Base-by-base conservation (phyloP, 1,284 basidiomycete species). In the Ustilago bromivora region DNA sequence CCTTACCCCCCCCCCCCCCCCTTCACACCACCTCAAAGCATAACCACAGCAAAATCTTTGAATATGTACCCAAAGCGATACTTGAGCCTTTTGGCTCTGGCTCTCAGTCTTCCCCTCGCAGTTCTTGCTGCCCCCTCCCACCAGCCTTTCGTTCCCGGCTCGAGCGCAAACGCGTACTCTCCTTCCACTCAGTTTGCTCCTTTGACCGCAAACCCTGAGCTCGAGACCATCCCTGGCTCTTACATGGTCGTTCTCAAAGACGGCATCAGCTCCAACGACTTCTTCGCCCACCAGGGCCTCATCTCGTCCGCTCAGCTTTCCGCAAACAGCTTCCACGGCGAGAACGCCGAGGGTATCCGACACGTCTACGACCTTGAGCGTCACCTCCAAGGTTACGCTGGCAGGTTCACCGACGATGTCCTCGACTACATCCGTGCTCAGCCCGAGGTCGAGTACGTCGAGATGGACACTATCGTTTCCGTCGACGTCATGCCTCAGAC, bases 381-480 rank as follows among this genome's bases (percentile, higher is more conserved):
- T 38, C 74, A 72, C 62, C 61, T 93, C 83, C 91, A 90, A 76
- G 95, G 94, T 36, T 95, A 96, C 88, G 90, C 96, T 54, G 96
- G 96, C 62, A 89, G 88, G 82, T 98, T 99, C 89, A 90, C 92
- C 41, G 87, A 90, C 51, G 87, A 88, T 57, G 92, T 93, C 47
- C 87, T 99, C 72, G 90, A 94, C 61, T 90, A 91, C 83, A 92
- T 99, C 85, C 91, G 96, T 63, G 87, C 89, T 57, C 90, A 93
- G 88, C 95, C 96, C 19, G 95, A 96, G 87, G 95, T 99, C 57
- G 93, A 92, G 36, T 96, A 93, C 85, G 89, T 99, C 71, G 97
- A 99, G 89, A 90, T 89, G 73, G 97, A 99, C 78, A 77, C 83
- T n/a, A 63, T 80, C 58, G 84, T 86, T 34, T 76, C 70, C 17